These are phyloP conservation scores for Trichoderma asperelloides DNA, from an alignment of 495 filamentous ascomycete species.

Conservation along the genomic window DNA sequence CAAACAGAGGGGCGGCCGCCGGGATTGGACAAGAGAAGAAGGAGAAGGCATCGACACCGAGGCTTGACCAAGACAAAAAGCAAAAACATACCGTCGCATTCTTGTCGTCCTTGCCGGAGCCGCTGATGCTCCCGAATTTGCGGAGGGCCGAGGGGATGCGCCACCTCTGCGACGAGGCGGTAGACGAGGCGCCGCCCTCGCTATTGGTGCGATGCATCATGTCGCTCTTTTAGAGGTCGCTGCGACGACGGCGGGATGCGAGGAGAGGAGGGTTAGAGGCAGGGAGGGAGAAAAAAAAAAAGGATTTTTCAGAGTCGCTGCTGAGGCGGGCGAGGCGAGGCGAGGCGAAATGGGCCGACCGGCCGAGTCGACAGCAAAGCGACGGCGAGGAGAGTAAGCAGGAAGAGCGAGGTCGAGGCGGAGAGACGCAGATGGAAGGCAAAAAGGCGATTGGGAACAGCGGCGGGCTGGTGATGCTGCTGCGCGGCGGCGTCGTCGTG, in stretches of 20 bases:
- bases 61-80: neutral
- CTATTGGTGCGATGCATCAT: neutral
- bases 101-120: slow-evolving; percentile 8
- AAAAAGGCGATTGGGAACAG: neutral
- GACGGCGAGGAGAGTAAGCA: neutral
- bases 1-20: neutral
- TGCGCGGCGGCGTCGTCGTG: neutral
- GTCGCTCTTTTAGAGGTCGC: neutral
- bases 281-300: neutral
- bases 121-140: slow-evolving; percentile 2
- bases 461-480: neutral
- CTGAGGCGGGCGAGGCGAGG: no score
- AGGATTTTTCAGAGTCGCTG: neutral
- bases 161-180: neutral
- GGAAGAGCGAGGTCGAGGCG: neutral
- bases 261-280: neutral
- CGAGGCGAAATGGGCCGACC: neutral
- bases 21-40: neutral
- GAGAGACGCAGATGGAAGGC: neutral
- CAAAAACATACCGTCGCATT: neutral
- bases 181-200: slow-evolving; percentile 9
- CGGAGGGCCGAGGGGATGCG: neutral
- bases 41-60: neutral
- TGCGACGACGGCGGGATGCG: neutral
- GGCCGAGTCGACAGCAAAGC: neutral